These are phyloP conservation scores for Yarrowia sp. DNA, from an alignment of 805 yeast genomes.

Conservation along the genomic window DNA sequence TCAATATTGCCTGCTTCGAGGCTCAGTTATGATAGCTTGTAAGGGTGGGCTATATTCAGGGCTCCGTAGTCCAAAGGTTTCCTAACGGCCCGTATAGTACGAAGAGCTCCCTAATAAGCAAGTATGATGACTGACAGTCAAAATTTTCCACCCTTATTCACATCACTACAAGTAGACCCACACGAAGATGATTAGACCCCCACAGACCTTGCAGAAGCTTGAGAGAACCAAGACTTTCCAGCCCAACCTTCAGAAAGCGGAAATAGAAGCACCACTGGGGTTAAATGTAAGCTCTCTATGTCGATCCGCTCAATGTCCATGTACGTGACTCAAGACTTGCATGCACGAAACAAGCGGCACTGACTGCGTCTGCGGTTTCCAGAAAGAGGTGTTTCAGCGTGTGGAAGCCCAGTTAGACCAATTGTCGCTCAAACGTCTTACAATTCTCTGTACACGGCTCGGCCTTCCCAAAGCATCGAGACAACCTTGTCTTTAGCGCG, in stretches of 20 bases:
- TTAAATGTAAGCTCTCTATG: background rate
- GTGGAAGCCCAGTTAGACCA: too few relatives aligned
- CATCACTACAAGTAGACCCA: background rate
- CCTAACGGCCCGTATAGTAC: too few relatives aligned
- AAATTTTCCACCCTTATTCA: background rate
- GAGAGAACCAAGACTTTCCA: background rate
- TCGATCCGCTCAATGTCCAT: background rate
- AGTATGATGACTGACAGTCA: background rate
- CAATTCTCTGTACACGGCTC: background rate
- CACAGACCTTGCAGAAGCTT: background rate
- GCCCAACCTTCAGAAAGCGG: background rate
- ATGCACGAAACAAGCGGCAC: background rate
- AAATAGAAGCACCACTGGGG: background rate
- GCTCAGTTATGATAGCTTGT: too few relatives aligned
- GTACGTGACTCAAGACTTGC: background rate
- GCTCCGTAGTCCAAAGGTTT: too few relatives aligned
- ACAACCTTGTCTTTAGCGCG: background rate
- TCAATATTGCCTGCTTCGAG: too few relatives aligned
- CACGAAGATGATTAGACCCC: background rate
- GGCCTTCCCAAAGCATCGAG: conserved; percentile 4
- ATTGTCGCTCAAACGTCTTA: too few relatives aligned
- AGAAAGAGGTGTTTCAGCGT: too few relatives aligned
- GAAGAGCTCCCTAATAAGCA: background rate
- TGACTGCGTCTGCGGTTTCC: too few relatives aligned
- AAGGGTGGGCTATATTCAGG: too few relatives aligned